Base-by-base conservation (phyloP, 1,284 basidiomycete species). In the Cryptococcus sp. region DNA sequence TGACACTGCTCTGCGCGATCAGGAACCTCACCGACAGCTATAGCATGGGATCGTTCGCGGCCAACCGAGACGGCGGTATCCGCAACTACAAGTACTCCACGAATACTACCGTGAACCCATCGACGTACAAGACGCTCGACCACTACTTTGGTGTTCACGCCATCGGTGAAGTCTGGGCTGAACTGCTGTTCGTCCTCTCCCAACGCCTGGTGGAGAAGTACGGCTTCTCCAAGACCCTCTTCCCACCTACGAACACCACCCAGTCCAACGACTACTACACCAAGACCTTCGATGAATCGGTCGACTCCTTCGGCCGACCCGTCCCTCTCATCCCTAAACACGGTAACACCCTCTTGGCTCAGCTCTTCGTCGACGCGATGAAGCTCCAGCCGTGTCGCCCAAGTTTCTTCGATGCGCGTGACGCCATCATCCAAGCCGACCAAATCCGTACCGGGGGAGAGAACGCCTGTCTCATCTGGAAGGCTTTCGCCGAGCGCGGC, bases 381-480 rank as follows among this genome's bases (percentile, higher is more conserved):
- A 98, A 97, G 84, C 81, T 95, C 48, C 93, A 97, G 78, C 88
- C 89, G 5, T 98, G 94, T 81, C 84, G 88, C 54, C 94, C 93
- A 5, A 84, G 84, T 55, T 96, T 97, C 88, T 90, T 94, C 70
- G 87, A 93, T 65, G 90, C 93, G 13, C 86, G 94, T 60, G 88
- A 93, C 77, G 93, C 93, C 20, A 95, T 98, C 75, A 85, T 98
- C 68, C 86, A 91, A 70, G 93, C 94, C n/a, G 94, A 97, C 78
- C 81, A 91, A 76, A 80, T 89, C 48, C 83, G 95, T 58, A 97
- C 94, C 1, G 90, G 88, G 20, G 94, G 95, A 16, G 90, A 91
- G 83, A 97, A 98, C 83, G 82, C 84, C 68, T 98, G 95, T 79
- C 81, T 84, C n/a, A 81, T 98, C 62, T 97, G 92, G 93, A 81